A percentile compares a stretch with the other conserved stretches of the same genome.
phyloP scores from a whole-genome alignment of 345 rosid species.

The Camelina neglecta region DNA sequence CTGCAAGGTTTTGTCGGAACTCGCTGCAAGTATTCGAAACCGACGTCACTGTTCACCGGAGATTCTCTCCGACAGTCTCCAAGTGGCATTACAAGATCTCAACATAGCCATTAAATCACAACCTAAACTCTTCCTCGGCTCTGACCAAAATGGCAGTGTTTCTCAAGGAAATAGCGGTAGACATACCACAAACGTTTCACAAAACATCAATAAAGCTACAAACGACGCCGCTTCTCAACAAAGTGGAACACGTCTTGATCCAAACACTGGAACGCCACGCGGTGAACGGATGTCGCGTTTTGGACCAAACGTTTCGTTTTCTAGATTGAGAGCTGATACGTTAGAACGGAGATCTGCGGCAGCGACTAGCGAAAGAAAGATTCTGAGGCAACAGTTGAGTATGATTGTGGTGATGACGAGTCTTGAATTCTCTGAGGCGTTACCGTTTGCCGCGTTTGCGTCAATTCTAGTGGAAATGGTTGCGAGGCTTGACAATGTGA shows the following conservation, averaged over 20 bases:
- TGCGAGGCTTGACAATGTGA: conserved; percentile 71
- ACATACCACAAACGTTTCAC: conserved; percentile 40
- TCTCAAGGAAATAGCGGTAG: conserved; percentile 57
- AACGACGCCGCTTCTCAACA: background rate
- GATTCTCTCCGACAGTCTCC: conserved; percentile 77
- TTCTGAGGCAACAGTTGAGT: conserved; percentile 67
- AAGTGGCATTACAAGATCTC: conserved; percentile 73
- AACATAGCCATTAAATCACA: conserved; percentile 73
- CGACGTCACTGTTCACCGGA: conserved; percentile 76
- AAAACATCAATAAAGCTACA: background rate
- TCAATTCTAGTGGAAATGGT: conserved; percentile 72
- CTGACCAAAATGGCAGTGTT: conserved; percentile 36
- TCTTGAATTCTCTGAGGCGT: conserved; percentile 78
- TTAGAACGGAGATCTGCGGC: conserved; percentile 49
- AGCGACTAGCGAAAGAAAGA: conserved; percentile 49
- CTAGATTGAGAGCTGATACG: conserved; percentile 61
- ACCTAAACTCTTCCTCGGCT: conserved; percentile 74
- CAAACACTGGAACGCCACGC: conserved; percentile 29
- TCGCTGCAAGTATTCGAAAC: conserved; percentile 58
- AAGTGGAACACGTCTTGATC: conserved; percentile 5
- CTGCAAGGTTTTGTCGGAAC: conserved; percentile 62
- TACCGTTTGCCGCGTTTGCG: conserved; percentile 83
- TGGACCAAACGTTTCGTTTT: conserved; percentile 45
- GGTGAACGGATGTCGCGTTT: conserved; percentile 31
- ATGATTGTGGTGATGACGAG: conserved; percentile 62